Evolutionary conservation across 2,329 filamentous ascomycete genomes (phyloP).

Genomic region (Penicillium sp.): DNA sequence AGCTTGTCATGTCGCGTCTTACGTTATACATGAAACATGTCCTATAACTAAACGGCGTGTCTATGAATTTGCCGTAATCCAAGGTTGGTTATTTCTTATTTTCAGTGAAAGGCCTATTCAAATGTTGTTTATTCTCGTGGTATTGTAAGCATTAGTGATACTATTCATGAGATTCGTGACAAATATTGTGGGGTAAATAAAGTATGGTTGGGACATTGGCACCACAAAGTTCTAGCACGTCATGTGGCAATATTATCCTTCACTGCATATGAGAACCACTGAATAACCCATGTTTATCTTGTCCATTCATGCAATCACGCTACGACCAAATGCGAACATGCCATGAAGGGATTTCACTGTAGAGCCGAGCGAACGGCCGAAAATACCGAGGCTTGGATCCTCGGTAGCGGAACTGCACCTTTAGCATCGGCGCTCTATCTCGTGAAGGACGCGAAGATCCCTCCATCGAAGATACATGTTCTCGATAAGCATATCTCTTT

Average conservation of each 20-base stretch:
- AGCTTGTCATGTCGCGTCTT: too few species aligned
- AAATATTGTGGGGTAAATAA: too few species aligned
- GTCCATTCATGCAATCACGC: background rate
- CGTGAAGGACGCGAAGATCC: background rate
- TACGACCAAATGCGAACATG: background rate
- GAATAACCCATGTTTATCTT: background rate
- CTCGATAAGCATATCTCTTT: background rate
- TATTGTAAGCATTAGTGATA: too few species aligned
- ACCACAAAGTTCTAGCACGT: background rate
- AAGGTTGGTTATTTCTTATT: too few species aligned
- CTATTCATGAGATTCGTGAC: too few species aligned
- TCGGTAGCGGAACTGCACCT: slow-evolving; percentile 7
- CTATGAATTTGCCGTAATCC: too few species aligned
- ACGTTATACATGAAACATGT: too few species aligned
- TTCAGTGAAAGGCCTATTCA: too few species aligned
- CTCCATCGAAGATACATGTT: background rate
- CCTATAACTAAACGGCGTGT: too few species aligned
- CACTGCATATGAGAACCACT: background rate
- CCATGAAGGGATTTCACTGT: background rate
- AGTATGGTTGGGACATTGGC: too few species aligned
- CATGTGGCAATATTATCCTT: background rate
- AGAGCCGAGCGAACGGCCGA: background rate
- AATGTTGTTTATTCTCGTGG: too few species aligned
- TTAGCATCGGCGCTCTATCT: slow-evolving; percentile 3
- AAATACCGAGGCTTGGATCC: slow-evolving; percentile 1